Conservation (phyloP, 805 yeast genomes). For the Starmerella cellae region DNA sequence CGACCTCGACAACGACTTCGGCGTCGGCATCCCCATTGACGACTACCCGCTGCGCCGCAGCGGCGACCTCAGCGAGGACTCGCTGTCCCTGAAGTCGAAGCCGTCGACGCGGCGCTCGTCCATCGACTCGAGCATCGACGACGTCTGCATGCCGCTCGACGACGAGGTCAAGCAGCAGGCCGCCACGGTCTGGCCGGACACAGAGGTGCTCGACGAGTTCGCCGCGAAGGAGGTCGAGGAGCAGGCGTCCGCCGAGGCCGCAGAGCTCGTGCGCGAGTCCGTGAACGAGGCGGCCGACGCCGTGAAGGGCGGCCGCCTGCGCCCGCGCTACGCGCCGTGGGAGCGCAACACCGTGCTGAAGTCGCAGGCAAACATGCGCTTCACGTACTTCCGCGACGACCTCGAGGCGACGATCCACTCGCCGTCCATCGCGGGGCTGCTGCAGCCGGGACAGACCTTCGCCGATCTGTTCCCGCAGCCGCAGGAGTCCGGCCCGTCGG, state of each 20-base stretch:
- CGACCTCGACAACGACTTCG: conserved; percentile 15
- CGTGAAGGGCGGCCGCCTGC: conserved; percentile 39
- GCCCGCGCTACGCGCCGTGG: conserved; percentile 75
- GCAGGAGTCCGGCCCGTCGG: not conserved
- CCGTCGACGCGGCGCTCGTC: conserved; percentile 51
- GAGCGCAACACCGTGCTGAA: conserved; percentile 27
- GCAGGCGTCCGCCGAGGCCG: conserved; percentile 24
- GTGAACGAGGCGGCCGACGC: conserved; percentile 43
- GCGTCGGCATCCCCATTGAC: conserved; percentile 19
- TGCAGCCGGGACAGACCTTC: conserved; percentile 46
- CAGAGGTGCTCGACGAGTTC: conserved; percentile 60
- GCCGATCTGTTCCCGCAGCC: conserved; percentile 42
- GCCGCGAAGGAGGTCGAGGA: conserved; percentile 53
- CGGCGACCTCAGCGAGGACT: conserved; percentile 6
- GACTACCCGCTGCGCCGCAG: conserved; percentile 1
- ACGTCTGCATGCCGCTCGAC: conserved; percentile 81
- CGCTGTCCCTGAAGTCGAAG: conserved; percentile 33
- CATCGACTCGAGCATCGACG: conserved; percentile 62
- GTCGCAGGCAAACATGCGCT: conserved; percentile 42
- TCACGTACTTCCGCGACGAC: conserved; percentile 86
- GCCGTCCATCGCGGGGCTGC: conserved; percentile 69
- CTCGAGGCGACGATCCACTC: conserved; percentile 81
- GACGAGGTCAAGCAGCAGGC: conserved; percentile 22
- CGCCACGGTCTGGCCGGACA: conserved; percentile 63
- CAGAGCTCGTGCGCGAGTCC: conserved; percentile 28